Conservation (phyloP, 352 stramenopile species). For the Phytophthora sp. region DNA sequence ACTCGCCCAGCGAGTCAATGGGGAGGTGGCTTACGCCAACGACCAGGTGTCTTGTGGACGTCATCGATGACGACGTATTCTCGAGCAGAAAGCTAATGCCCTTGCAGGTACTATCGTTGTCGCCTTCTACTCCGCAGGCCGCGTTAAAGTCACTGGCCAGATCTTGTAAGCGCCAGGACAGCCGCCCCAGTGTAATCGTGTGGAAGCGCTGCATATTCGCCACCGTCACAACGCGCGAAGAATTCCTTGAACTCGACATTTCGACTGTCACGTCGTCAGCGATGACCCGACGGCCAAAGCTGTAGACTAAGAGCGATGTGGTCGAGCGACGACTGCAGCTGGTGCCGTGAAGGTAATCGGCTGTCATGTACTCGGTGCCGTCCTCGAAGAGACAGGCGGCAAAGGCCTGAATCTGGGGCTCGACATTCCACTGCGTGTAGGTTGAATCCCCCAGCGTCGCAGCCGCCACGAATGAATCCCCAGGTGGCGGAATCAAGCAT, state of each 20-base stretch:
- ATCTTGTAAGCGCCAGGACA: conserved; percentile 48
- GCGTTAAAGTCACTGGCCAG: conserved; percentile 51
- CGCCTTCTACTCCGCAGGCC: conserved; percentile 22
- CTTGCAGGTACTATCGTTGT: conserved; percentile 24
- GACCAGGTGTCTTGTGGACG: conserved; percentile 35
- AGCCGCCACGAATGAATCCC: conserved; percentile 15
- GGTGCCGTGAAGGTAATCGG: conserved; percentile 34
- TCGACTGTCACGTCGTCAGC: conserved; percentile 41
- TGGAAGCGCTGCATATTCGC: conserved; percentile 50
- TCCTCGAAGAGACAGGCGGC: conserved; percentile 39
- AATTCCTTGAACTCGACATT: conserved; percentile 15
- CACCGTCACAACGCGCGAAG: conserved; percentile 29
- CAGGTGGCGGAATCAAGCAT: conserved; percentile 41
- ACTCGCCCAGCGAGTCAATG: conserved; percentile 37
- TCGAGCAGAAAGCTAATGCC: conserved; percentile 48
- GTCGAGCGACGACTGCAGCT: conserved; percentile 34
- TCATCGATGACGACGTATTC: conserved; percentile 1
- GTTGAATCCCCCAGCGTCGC: conserved; percentile 16
- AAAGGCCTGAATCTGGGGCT: conserved; percentile 50
- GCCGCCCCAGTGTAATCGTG: conserved; percentile 49
- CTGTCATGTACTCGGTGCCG: conserved; percentile 39
- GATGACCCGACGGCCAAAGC: conserved; percentile 46
- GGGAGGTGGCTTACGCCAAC: conserved; percentile 50
- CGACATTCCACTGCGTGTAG: conserved; percentile 32
- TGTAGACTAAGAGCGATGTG: conserved; percentile 56